Evolutionary conservation across 805 yeast species (phyloP).

Genomic region (Huiozyma naganishii): DNA sequence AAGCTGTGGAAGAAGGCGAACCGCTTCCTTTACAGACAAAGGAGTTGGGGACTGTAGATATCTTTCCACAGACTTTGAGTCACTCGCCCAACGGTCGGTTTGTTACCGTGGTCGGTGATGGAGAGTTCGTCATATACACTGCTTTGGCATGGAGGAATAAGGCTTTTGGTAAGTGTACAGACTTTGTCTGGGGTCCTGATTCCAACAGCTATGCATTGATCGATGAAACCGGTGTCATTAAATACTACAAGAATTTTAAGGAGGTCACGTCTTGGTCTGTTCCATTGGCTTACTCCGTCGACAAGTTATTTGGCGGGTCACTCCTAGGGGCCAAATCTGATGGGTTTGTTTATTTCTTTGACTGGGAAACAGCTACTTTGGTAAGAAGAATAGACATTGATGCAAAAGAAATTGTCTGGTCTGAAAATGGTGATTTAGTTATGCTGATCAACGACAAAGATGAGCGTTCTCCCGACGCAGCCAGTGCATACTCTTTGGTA

Average conservation of each 20-base stretch:
- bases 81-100: slow-evolving; percentile 98
- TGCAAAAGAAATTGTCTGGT: slow-evolving; percentile 76
- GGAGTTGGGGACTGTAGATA: slow-evolving; percentile 89
- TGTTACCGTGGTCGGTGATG: slow-evolving; percentile 95
- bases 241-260: slow-evolving; percentile 74
- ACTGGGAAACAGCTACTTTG: slow-evolving; percentile 81
- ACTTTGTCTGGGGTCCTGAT: slow-evolving; percentile 92
- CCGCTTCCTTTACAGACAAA: slow-evolving; percentile 64
- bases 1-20: slow-evolving; percentile 71
- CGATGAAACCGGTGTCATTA: slow-evolving; percentile 53
- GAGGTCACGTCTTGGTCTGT: slow-evolving; percentile 55
- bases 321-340: slow-evolving; percentile 75
- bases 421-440: slow-evolving; percentile 84
- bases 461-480: slow-evolving; percentile 18
- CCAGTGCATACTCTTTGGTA: slow-evolving; percentile 63
- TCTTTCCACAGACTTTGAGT: slow-evolving; percentile 74
- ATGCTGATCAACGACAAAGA: slow-evolving; percentile 56
- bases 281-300: slow-evolving; percentile 61
- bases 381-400: slow-evolving; percentile 88
- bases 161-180: slow-evolving; percentile 80
- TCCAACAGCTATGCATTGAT: slow-evolving; percentile 78
- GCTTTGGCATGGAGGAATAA: slow-evolving; percentile 98
- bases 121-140: slow-evolving; percentile 91
- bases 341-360: slow-evolving; percentile 79
- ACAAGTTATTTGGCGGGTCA: slow-evolving; percentile 81